Conservation (phyloP, 73 alveolate species). For the Paramecium tetraurelia region DNA sequence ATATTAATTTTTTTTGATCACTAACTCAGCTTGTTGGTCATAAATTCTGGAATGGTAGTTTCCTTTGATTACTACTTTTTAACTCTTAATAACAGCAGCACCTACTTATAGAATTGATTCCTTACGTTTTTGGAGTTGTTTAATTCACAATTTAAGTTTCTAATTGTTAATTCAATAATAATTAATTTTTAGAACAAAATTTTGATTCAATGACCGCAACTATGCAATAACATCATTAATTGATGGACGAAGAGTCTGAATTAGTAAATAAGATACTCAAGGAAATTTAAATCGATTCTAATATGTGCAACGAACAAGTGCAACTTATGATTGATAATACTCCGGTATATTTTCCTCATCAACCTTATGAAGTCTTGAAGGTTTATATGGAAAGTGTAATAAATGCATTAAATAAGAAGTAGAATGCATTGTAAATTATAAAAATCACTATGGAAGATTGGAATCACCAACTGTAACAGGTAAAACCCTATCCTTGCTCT, state of each 20-base stretch:
- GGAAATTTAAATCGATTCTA: background rate
- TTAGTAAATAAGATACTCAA: background rate
- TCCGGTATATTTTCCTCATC: background rate
- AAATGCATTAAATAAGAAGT: background rate
- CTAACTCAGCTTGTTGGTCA: background rate
- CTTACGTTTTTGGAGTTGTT: background rate
- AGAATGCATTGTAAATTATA: background rate
- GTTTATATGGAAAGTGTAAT: background rate
- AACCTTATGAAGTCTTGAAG: background rate
- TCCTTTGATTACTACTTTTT: constrained; percentile 1
- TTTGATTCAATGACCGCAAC: background rate
- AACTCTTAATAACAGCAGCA: background rate
- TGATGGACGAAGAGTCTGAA: background rate
- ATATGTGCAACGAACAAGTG: background rate
- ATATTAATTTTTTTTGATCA: background rate
- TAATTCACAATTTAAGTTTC: constrained; percentile 10
- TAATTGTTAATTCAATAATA: background rate
- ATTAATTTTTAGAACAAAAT: background rate
- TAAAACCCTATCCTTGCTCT: constrained; percentile 88
- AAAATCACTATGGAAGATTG: background rate
- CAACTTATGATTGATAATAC: background rate
- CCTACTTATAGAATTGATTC: background rate
- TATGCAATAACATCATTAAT: background rate
- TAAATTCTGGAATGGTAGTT: background rate
- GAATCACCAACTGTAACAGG: constrained; percentile 89